phyloP scores from a whole-genome alignment of 1,284 basidiomycete species.

The Irpex sp. region DNA sequence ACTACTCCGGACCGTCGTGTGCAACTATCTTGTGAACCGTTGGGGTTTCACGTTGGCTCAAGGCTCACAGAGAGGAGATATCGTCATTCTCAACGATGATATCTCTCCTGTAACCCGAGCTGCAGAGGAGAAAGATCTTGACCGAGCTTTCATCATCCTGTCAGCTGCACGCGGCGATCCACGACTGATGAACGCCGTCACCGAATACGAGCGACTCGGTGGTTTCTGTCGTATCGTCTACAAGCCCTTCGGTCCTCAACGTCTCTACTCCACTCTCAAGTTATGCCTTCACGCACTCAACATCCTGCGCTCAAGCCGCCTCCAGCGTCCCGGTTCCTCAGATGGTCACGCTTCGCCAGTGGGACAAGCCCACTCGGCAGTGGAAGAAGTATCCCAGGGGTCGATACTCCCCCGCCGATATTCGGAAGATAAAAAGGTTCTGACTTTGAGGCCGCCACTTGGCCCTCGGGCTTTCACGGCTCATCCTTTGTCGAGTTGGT shows the following conservation, averaged over 20 bases:
- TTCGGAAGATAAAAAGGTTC: slow-evolving; percentile 39
- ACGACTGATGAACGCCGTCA: slow-evolving; percentile 57
- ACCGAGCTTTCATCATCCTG: slow-evolving; percentile 70
- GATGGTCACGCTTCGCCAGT: neutral
- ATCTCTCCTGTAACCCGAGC: slow-evolving; percentile 54
- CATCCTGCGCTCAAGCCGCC: slow-evolving; percentile 33
- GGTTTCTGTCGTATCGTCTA: slow-evolving; percentile 85
- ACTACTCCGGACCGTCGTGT: slow-evolving; percentile 62
- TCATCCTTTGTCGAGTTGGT: slow-evolving; percentile 42
- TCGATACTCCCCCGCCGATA: slow-evolving; percentile 38
- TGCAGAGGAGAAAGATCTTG: slow-evolving; percentile 52
- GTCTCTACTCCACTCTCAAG: slow-evolving; percentile 66
- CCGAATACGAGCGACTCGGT: slow-evolving; percentile 75
- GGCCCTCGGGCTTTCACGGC: slow-evolving; percentile 47
- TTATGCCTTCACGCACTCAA: slow-evolving; percentile 67
- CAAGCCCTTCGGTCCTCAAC: slow-evolving; percentile 87
- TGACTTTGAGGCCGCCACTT: slow-evolving; percentile 36
- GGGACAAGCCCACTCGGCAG: slow-evolving; percentile 5
- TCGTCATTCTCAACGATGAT: slow-evolving; percentile 85
- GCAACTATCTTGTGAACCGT: slow-evolving; percentile 67
- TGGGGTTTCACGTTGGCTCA: slow-evolving; percentile 70
- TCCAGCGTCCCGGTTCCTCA: neutral
- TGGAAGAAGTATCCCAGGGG: neutral
- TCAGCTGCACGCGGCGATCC: slow-evolving; percentile 69
- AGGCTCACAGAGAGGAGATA: slow-evolving; percentile 55